Evolutionary conservation across 1,284 basidiomycete species (phyloP), one percentile per base, ranked within the genome.

Genomic region (Ganoderma leucocontextum): DNA sequence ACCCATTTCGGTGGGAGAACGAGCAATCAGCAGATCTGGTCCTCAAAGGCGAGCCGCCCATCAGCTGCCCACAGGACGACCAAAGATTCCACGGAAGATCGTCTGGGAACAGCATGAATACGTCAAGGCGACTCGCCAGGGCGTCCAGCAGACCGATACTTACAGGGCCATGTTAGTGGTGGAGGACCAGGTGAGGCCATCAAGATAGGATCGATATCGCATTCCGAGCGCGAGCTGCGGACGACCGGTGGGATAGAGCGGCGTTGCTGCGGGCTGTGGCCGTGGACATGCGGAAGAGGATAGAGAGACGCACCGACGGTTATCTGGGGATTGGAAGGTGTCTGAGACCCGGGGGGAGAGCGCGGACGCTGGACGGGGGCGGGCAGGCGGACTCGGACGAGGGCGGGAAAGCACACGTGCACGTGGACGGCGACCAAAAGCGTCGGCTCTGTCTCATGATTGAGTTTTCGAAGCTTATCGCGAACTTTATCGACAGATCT

Each of bases 401-500:
- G 42, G 22, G 7, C 61, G 66, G 57, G 8, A 68, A 58, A 66
- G 71, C 66, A 73, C 78, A 78, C 78, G 77, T 78, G 78, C 69
- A 52, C 72, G 73, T 68, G 70, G 74, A 76, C 66, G 71, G 65
- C 64, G 69, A 67, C 65, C 65, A 66, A 70, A 73, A 36, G 71
- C 41, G 25, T 65, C 61, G 69, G 13, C 4, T 47, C n/a, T 35
- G 29, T 70, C 74, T 72, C 72, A 67, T 76, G 74, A 73, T 74
- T 68, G 69, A 68, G 72, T 71, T 73, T 69, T 71, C 71, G 76
- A 79, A 81, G 77, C 72, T 78, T 80, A 81, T 82, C 79, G 78
- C 73, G 73, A 82, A 82, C 80, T 78, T 75, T 78, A 82, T 81
- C 58, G 42, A 66, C 71, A 72, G 75, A 73, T 78, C 75, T 77